These are phyloP conservation scores for Neoascochyta sp. DNA, from an alignment of 2,329 filamentous ascomycete genomes.

Conservation along the genomic window DNA sequence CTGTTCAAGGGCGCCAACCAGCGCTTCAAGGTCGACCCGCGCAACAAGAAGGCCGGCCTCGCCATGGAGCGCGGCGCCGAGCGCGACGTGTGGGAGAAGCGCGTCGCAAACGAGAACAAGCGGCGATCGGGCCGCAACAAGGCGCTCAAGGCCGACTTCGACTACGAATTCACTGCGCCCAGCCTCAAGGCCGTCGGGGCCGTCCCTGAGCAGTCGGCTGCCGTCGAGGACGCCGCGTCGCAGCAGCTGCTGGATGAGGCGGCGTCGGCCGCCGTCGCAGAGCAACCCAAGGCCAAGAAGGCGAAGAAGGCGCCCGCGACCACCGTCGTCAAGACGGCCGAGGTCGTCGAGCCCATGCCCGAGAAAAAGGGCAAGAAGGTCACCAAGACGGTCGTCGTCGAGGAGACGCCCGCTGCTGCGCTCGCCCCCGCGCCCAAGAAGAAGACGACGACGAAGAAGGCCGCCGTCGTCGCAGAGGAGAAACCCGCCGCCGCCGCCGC, in stretches of 20 bases:
- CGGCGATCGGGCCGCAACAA: conserved; percentile 65
- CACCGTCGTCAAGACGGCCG: conserved; percentile 6
- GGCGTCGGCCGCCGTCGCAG: conserved; percentile 12
- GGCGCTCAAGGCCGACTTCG: conserved; percentile 73
- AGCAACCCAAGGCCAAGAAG: conserved; percentile 30
- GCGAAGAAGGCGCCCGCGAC: conserved; percentile 23
- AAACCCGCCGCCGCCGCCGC: conserved; percentile 15
- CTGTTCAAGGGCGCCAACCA: conserved; percentile 88
- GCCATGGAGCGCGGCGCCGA: conserved; percentile 69
- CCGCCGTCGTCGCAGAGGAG: conserved; percentile 15
- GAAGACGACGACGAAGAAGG: conserved; percentile 23
- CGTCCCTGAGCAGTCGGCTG: conserved; percentile 24
- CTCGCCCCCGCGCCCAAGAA: conserved; percentile 7
- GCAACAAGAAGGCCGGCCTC: conserved; percentile 79
- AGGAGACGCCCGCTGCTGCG: conserved; percentile 7
- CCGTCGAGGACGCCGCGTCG: conserved; percentile 21
- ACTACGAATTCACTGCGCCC: conserved; percentile 78
- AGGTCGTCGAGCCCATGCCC: conserved; percentile 23
- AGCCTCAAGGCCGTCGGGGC: conserved; percentile 61
- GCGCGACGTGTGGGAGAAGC: conserved; percentile 73
- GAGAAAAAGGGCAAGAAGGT: conserved; percentile 17
- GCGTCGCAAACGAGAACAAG: conserved; percentile 68
- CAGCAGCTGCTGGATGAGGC: conserved; percentile 24
- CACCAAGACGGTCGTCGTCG: conserved; percentile 9
- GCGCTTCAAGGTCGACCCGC: conserved; percentile 83